Evolutionary conservation across 2,329 filamentous ascomycete genomes (phyloP).

Genomic region (Sporothrix schenckii): DNA sequence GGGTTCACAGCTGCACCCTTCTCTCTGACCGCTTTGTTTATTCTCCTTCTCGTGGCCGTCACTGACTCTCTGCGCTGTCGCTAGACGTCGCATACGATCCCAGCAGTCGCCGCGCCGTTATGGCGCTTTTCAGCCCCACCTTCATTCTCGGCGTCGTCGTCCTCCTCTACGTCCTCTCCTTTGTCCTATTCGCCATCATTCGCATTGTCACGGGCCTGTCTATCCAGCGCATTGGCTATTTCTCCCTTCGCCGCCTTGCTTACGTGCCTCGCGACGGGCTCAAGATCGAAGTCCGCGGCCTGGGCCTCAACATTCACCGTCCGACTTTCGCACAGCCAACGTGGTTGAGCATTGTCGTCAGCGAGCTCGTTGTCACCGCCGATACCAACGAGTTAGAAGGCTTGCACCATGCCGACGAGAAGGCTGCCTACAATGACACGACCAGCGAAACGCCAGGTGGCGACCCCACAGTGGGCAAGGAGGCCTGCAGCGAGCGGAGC

Average conservation of each 20-base stretch:
- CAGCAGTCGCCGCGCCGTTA: conserved; percentile 42
- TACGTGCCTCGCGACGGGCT: conserved; percentile 89
- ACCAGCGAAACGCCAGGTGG: conserved; percentile 7
- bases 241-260: conserved; percentile 85
- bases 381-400: conserved; percentile 70
- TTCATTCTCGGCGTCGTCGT: conserved; percentile 86
- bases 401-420: conserved; percentile 47
- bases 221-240: conserved; percentile 91
- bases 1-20: conserved; percentile 21
- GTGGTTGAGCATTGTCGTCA: conserved; percentile 88
- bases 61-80: background rate
- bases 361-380: conserved; percentile 80
- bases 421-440: conserved; percentile 38
- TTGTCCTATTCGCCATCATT: conserved; percentile 89
- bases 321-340: conserved; percentile 97
- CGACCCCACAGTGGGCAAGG: no score
- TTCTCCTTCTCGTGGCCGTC: background rate
- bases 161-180: conserved; percentile 85
- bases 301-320: conserved; percentile 85
- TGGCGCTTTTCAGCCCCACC: conserved; percentile 72
- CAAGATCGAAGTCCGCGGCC: conserved; percentile 82
- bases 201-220: conserved; percentile 92
- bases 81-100: conserved; percentile 1
- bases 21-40: background rate
- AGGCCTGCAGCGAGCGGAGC: background rate